Conservation (phyloP, 805 yeast genomes). For the Candida montana region DNA sequence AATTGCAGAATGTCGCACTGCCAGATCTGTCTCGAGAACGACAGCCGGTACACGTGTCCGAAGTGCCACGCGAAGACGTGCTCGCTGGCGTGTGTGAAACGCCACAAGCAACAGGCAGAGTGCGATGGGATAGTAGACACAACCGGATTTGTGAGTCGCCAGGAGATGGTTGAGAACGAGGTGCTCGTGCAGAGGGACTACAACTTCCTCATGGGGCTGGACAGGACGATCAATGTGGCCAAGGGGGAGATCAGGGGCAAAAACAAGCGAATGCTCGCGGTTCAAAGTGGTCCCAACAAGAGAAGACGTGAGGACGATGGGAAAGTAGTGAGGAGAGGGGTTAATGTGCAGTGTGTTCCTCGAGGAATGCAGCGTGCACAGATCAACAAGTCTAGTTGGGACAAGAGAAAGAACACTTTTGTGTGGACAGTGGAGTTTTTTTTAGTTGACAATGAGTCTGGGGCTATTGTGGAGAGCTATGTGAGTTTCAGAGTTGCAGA, state of each 20-base stretch:
- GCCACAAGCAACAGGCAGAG: slow-evolving; percentile 55
- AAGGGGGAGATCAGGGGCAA: slow-evolving; percentile 44
- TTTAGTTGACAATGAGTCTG: slow-evolving; percentile 29
- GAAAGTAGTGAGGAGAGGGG: slow-evolving; percentile 51
- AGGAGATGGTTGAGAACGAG: slow-evolving; percentile 36
- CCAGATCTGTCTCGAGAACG: slow-evolving; percentile 37
- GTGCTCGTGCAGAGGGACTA: slow-evolving; percentile 67
- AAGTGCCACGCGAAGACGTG: slow-evolving; percentile 67
- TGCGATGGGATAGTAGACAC: slow-evolving; percentile 69
- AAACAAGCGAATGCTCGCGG: slow-evolving; percentile 37
- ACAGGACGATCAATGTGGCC: slow-evolving; percentile 54
- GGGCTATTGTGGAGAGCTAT: slow-evolving; percentile 28
- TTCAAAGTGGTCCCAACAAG: slow-evolving; percentile 3
- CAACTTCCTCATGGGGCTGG: slow-evolving; percentile 58
- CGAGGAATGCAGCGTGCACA: slow-evolving; percentile 67
- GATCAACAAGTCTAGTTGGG: slow-evolving; percentile 65
- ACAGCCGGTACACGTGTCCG: slow-evolving; percentile 73
- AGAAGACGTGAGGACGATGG: slow-evolving; percentile 7
- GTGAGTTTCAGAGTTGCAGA: slow-evolving; percentile 33
- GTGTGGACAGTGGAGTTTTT: slow-evolving; percentile 83
- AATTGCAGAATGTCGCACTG: slow-evolving; percentile 26
- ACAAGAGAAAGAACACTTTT: slow-evolving; percentile 52
- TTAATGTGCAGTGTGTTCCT: slow-evolving; percentile 57
- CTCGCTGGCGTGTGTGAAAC: slow-evolving; percentile 60
- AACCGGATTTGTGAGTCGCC: slow-evolving; percentile 48